A percentile compares a stretch with the other conserved stretches of the same genome.
Evolutionary conservation across 768 basidiomycete genomes (phyloP).

Genomic region (Boletus subcaerulescens): DNA sequence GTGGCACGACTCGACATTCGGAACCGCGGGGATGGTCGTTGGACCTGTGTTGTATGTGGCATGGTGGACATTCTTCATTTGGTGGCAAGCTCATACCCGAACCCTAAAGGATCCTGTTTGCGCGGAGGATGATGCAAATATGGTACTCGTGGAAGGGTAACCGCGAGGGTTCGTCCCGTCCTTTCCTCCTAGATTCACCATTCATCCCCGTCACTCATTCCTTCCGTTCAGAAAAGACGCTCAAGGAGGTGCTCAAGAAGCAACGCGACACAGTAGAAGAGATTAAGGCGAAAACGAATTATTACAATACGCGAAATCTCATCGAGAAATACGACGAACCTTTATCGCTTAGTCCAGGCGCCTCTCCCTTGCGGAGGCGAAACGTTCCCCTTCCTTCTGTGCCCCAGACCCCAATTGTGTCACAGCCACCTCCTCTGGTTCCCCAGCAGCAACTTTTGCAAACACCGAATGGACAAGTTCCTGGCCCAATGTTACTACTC

Average conservation of each 20-base stretch:
- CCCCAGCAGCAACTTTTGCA: slow-evolving; percentile 14
- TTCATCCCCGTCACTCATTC: not conserved
- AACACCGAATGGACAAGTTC: slow-evolving; percentile 23
- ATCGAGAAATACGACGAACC: slow-evolving; percentile 86
- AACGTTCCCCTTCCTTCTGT: slow-evolving; percentile 28
- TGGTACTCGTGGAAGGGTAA: slow-evolving; percentile 82
- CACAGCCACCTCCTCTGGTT: slow-evolving; percentile 24
- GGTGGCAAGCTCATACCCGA: not conserved
- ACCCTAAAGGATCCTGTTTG: slow-evolving; percentile 60
- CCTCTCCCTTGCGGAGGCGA: slow-evolving; percentile 44
- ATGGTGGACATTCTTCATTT: not conserved
- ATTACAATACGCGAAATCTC: slow-evolving; percentile 86
- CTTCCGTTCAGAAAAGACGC: slow-evolving; percentile 61
- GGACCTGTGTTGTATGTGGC: slow-evolving; percentile 76
- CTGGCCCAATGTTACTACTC: slow-evolving; percentile 34
- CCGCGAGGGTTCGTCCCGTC: slow-evolving; percentile 57
- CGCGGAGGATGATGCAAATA: slow-evolving; percentile 74
- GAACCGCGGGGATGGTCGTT: slow-evolving; percentile 52
- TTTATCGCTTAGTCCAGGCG: slow-evolving; percentile 26
- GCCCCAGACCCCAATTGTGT: slow-evolving; percentile 32
- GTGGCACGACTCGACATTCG: slow-evolving; percentile 28
- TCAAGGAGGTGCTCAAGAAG: slow-evolving; percentile 68
- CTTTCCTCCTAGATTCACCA: not conserved
- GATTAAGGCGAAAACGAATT: slow-evolving; percentile 97
- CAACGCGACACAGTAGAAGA: slow-evolving; percentile 89